These are phyloP conservation scores for Austroboletus niveus DNA, from an alignment of 1,284 basidiomycete genomes.

Conservation along the genomic window DNA sequence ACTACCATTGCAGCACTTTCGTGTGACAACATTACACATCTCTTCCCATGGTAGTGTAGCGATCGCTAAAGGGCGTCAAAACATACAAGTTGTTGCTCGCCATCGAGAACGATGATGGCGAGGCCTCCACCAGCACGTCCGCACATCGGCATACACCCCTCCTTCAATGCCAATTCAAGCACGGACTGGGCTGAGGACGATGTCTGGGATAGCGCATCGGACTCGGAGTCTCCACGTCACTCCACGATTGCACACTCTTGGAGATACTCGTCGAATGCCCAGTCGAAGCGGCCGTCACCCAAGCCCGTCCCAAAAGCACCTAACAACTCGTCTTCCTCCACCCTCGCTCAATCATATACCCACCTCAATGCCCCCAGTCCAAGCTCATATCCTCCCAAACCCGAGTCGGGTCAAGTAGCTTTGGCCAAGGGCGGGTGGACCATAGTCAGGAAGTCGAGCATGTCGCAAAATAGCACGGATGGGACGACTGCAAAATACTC, in stretches of 20 bases:
- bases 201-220: slow-evolving; percentile 86
- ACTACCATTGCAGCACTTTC: not conserved
- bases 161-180: slow-evolving; percentile 46
- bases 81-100: slow-evolving; percentile 1
- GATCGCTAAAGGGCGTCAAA: not conserved
- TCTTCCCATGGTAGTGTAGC: slow-evolving; percentile 14
- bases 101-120: slow-evolving; percentile 50
- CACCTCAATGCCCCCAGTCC: slow-evolving; percentile 75
- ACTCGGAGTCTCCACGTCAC: slow-evolving; percentile 68
- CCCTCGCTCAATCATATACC: slow-evolving; percentile 78
- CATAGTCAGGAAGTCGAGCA: slow-evolving; percentile 51
- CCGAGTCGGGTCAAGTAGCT: slow-evolving; percentile 37
- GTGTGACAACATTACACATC: not conserved
- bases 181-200: slow-evolving; percentile 81
- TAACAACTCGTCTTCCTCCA: slow-evolving; percentile 60
- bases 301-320: slow-evolving; percentile 53
- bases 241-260: slow-evolving; percentile 48
- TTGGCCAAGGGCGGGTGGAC: slow-evolving; percentile 66
- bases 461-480: slow-evolving; percentile 25
- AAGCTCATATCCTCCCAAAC: slow-evolving; percentile 66
- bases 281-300: slow-evolving; percentile 44
- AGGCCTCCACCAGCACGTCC: slow-evolving; percentile 74
- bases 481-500: slow-evolving; percentile 35
- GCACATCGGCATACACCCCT: slow-evolving; percentile 64
- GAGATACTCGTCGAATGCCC: slow-evolving; percentile 37